These are phyloP conservation scores for Coemansia sp. DNA, from an alignment of 192 early-diverging fungal species.

Conservation along the genomic window DNA sequence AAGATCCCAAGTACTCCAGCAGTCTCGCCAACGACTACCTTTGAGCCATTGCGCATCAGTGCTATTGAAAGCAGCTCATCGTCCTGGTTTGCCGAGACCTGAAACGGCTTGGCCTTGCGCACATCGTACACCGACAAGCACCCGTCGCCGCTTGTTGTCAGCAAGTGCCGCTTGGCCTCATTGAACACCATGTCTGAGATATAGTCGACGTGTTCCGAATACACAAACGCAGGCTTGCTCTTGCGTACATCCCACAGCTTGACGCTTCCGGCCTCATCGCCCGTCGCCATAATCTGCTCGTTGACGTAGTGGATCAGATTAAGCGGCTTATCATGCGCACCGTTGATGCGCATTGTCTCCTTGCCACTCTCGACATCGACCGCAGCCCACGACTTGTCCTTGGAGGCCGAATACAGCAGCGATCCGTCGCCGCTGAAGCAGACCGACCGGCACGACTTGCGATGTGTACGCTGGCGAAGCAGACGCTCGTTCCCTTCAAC, in stretches of 20 bases:
- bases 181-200: constrained; percentile 85
- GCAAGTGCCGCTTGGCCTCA: constrained; percentile 70
- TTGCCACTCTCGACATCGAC: constrained; percentile 77
- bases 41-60: constrained; percentile 65
- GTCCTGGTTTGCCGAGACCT: constrained; percentile 91
- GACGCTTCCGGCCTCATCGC: constrained; percentile 89
- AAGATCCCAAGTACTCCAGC: constrained; percentile 87
- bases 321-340: constrained; percentile 82
- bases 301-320: constrained; percentile 74
- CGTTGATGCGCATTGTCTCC: constrained; percentile 65
- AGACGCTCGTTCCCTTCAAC: constrained; percentile 45
- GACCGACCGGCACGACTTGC: constrained; percentile 84
- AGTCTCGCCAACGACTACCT: constrained; percentile 90
- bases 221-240: constrained; percentile 73
- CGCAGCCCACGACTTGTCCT: constrained; percentile 81
- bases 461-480: constrained; percentile 59
- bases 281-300: constrained; percentile 82
- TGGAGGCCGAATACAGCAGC: constrained; percentile 71
- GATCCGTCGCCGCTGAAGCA: constrained; percentile 78
- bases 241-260: constrained; percentile 89
- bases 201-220: constrained; percentile 88
- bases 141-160: constrained; percentile 88
- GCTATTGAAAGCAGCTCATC: constrained; percentile 89
- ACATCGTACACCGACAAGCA: constrained; percentile 89
- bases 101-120: constrained; percentile 80